A percentile compares a stretch with the other conserved stretches of the same genome.
Conservation (phyloP, 139 green algal genomes). For the Tetraselmis striata region DNA sequence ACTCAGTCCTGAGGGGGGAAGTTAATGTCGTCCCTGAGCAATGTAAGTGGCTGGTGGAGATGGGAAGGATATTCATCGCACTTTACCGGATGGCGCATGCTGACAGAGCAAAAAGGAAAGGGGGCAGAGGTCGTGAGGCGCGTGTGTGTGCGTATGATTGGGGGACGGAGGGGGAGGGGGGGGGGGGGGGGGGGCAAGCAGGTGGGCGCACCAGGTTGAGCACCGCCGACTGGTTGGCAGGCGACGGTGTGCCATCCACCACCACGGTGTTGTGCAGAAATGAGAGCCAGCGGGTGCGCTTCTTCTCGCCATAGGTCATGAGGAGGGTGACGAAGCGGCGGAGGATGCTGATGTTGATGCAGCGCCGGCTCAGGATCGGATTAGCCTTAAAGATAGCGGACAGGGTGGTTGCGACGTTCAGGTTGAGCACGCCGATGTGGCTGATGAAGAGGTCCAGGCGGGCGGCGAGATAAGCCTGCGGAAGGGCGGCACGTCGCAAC, state of each 20-base stretch:
- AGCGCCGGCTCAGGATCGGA: neutral
- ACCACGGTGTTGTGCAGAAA: constrained; percentile 20
- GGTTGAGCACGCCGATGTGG: constrained; percentile 6
- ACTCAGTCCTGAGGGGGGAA: too few relatives aligned
- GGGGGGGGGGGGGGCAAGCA: too few relatives aligned
- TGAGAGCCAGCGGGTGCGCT: constrained; percentile 20
- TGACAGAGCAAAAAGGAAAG: too few relatives aligned
- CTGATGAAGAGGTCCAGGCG: constrained; percentile 5
- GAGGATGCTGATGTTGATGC: constrained; percentile 11
- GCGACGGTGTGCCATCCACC: constrained; percentile 19
- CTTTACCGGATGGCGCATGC: too few relatives aligned
- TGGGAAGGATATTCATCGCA: too few relatives aligned
- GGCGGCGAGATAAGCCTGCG: neutral
- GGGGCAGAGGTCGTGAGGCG: too few relatives aligned
- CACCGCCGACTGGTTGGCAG: constrained; percentile 23
- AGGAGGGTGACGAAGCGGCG: constrained; percentile 19
- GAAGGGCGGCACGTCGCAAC: too few relatives aligned
- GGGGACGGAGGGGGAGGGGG: too few relatives aligned
- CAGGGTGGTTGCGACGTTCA: constrained; percentile 18
- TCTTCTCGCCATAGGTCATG: constrained; percentile 20
- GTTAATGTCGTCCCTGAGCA: too few relatives aligned
- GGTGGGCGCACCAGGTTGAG: constrained; percentile 14
- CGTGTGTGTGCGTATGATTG: too few relatives aligned
- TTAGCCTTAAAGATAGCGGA: constrained; percentile 21
- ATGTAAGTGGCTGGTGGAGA: too few relatives aligned